Percentiles rank a stretch among this genome's conserved stretches.
Evolutionary conservation across 176 grass and related monocot species (phyloP).

Genomic region (Eragrostis curvula): DNA sequence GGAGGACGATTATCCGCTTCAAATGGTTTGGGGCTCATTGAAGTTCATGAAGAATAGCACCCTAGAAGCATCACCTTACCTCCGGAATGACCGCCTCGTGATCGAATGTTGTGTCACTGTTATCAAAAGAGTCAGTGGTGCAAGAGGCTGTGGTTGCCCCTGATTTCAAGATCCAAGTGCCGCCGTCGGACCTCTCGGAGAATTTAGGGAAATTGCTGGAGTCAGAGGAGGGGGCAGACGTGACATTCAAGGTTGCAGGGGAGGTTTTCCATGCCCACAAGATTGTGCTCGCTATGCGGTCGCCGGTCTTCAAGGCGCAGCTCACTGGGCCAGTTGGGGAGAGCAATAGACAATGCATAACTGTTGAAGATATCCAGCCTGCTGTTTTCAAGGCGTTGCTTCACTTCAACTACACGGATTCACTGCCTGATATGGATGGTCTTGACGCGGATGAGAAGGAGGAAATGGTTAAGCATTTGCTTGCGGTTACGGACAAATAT

Average conservation of each 20-base stretch:
- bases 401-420: slow-evolving; percentile 36
- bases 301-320: slow-evolving; percentile 35
- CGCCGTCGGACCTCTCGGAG: too few relatives aligned
- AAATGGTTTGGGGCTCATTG: too few relatives aligned
- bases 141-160: too few relatives aligned
- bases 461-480: slow-evolving; percentile 11
- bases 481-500: slow-evolving; percentile 29
- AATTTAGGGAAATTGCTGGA: too few relatives aligned
- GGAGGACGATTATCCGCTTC: too few relatives aligned
- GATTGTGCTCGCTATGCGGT: slow-evolving; percentile 35
- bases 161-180: too few relatives aligned
- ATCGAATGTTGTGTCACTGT: too few relatives aligned
- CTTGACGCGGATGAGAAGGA: neutral
- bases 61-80: too few relatives aligned
- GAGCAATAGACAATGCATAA: neutral
- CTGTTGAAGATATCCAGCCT: slow-evolving; percentile 34
- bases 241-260: neutral
- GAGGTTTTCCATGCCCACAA: slow-evolving; percentile 30
- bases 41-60: too few relatives aligned
- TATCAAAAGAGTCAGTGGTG: too few relatives aligned
- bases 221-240: too few relatives aligned
- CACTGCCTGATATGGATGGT: neutral
- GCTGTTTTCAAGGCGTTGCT: slow-evolving; percentile 35
- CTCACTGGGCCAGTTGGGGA: slow-evolving; percentile 13
- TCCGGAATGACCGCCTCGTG: too few relatives aligned